A percentile compares a stretch with the other conserved stretches of the same genome.
Evolutionary conservation across 2,329 filamentous ascomycete species (phyloP).

Genomic region (Diaporthe ilicicola): DNA sequence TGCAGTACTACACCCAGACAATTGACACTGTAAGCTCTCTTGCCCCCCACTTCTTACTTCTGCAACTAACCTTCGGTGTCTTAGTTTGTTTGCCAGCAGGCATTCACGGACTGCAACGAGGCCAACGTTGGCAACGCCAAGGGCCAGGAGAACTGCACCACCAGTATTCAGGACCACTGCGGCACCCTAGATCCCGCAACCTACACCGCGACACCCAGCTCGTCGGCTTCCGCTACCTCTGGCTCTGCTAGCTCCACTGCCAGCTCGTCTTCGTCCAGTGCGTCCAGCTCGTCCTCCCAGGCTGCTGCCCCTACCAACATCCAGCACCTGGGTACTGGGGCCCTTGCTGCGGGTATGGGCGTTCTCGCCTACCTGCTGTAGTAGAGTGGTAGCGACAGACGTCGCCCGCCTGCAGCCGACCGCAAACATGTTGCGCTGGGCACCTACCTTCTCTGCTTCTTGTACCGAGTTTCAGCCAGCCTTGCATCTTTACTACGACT

Average conservation of each 20-base stretch:
- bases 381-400: constrained; percentile 27
- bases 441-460: constrained; percentile 32
- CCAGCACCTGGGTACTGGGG: constrained; percentile 52
- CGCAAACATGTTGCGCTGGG: constrained; percentile 24
- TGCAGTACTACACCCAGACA: constrained; percentile 63
- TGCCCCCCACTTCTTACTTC: not conserved
- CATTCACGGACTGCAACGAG: constrained; percentile 57
- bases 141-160: constrained; percentile 58
- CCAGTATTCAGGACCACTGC: constrained; percentile 57
- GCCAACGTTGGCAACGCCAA: constrained; percentile 50
- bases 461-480: constrained; percentile 33
- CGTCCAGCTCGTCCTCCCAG: constrained; percentile 35
- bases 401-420: not conserved
- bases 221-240: constrained; percentile 25
- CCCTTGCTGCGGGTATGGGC: constrained; percentile 59
- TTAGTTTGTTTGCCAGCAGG: constrained; percentile 60
- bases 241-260: constrained; percentile 26
- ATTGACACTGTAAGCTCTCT: constrained; percentile 51
- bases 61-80: constrained; percentile 31
- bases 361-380: constrained; percentile 63
- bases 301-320: constrained; percentile 42
- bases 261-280: constrained; percentile 34
- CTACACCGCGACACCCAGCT: constrained; percentile 37
- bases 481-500: constrained; percentile 29
- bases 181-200: constrained; percentile 50